Conservation (phyloP, 2,329 filamentous ascomycete species). For the Eurotiales sp. region DNA sequence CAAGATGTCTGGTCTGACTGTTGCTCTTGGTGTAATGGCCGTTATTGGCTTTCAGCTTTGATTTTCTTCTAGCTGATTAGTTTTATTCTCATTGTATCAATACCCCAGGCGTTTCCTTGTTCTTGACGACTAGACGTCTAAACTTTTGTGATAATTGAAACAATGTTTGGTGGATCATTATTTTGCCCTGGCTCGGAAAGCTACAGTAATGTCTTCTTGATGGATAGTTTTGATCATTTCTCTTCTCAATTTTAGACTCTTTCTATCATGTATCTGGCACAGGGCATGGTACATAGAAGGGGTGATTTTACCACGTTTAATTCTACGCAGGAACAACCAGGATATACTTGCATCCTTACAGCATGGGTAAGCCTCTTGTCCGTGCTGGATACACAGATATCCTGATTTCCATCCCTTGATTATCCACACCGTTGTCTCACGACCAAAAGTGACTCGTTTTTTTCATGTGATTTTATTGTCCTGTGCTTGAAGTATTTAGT, state of each 20-base stretch:
- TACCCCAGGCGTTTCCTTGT: not conserved
- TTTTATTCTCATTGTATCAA: constrained; percentile 1
- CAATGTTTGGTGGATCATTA: not conserved
- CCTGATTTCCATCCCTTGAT: not conserved
- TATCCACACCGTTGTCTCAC: not conserved
- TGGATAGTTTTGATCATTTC: constrained; percentile 9
- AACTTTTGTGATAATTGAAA: not conserved
- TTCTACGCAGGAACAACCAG: not conserved
- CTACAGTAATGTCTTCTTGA: constrained; percentile 7
- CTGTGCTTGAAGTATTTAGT: not conserved
- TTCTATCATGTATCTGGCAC: not conserved
- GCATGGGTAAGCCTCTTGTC: not conserved
- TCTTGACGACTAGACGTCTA: not conserved
- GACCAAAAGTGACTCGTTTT: not conserved
- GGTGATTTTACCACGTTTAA: not conserved
- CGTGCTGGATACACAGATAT: not conserved
- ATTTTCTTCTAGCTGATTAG: constrained; percentile 5
- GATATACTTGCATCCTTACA: not conserved
- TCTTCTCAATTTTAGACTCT: not conserved
- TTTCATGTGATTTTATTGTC: not conserved
- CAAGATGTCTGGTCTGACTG: constrained; percentile 21
- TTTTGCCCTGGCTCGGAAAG: not conserved
- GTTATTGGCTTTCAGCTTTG: constrained; percentile 24
- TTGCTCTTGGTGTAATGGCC: constrained; percentile 21
- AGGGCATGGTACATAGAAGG: not conserved